phyloP scores from a whole-genome alignment of 805 yeast genomes.

The Starmerella apis region DNA sequence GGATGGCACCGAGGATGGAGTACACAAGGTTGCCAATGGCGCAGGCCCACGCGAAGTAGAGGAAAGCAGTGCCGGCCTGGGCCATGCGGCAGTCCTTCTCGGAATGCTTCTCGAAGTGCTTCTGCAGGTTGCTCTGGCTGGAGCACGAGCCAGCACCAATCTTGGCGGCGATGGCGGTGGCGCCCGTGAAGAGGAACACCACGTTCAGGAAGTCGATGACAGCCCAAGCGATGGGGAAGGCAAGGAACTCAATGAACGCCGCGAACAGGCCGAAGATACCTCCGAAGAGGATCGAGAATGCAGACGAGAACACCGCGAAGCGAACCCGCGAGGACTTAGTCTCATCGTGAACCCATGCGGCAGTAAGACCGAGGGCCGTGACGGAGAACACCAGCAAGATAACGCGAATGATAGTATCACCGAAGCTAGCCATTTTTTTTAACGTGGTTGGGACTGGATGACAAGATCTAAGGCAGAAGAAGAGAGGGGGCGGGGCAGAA shows the following conservation, averaged over 20 bases:
- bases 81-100: slow-evolving; percentile 87
- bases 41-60: slow-evolving; percentile 71
- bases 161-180: slow-evolving; percentile 86
- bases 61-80: slow-evolving; percentile 73
- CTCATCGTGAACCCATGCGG: slow-evolving; percentile 58
- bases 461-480: not conserved
- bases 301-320: slow-evolving; percentile 75
- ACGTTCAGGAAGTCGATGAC: slow-evolving; percentile 74
- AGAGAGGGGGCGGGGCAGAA: slow-evolving; percentile 13
- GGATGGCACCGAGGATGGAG: slow-evolving; percentile 43
- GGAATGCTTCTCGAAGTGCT: slow-evolving; percentile 61
- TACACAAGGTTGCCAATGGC: slow-evolving; percentile 54
- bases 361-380: slow-evolving; percentile 76
- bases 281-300: slow-evolving; percentile 56
- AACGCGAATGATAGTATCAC: slow-evolving; percentile 65
- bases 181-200: slow-evolving; percentile 90
- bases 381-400: slow-evolving; percentile 66
- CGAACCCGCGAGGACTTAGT: slow-evolving; percentile 66
- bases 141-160: slow-evolving; percentile 78
- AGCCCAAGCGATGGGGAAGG: slow-evolving; percentile 75
- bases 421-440: slow-evolving; percentile 46
- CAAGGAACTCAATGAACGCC: slow-evolving; percentile 62
- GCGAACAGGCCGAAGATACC: slow-evolving; percentile 56
- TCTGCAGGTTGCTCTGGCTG: slow-evolving; percentile 51
- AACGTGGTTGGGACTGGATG: not conserved